Percentiles rank a stretch among this genome's conserved stretches.
These are phyloP conservation scores for Yamadazyma kanchanaburiensis DNA, from an alignment of 1,139 yeast species.

Conservation along the genomic window DNA sequence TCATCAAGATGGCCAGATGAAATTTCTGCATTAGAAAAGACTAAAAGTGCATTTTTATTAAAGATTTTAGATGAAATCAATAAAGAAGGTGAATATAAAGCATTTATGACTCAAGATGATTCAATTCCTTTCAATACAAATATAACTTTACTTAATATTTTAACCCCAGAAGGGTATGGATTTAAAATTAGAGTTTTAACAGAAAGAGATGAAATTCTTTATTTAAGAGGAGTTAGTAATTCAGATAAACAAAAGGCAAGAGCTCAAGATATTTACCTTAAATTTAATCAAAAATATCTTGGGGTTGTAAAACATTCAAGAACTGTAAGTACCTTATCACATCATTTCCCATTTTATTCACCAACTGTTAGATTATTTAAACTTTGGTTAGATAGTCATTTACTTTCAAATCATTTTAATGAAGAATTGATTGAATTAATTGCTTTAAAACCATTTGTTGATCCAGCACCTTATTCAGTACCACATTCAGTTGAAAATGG, in stretches of 20 bases:
- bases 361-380: conserved; percentile 83
- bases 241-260: conserved; percentile 57
- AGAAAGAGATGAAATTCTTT: conserved; percentile 76
- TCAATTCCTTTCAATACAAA: conserved; percentile 63
- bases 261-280: conserved; percentile 60
- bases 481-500: conserved; percentile 83
- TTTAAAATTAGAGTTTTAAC: conserved; percentile 71
- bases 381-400: conserved; percentile 76
- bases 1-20: conserved; percentile 98
- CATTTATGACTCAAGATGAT: conserved; percentile 61
- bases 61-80: conserved; percentile 62
- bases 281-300: conserved; percentile 63
- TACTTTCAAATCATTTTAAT: conserved; percentile 62
- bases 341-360: conserved; percentile 71
- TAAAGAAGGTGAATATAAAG: conserved; percentile 50
- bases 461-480: conserved; percentile 74
- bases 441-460: conserved; percentile 81
- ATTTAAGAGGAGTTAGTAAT: conserved; percentile 65
- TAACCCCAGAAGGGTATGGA: conserved; percentile 86
- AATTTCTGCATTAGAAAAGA: conserved; percentile 74
- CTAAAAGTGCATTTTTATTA: conserved; percentile 84
- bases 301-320: conserved; percentile 82
- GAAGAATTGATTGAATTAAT: conserved; percentile 82
- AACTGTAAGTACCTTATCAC: conserved; percentile 65
- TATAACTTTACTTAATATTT: conserved; percentile 56